Conservation (phyloP, 2,329 filamentous ascomycete genomes). For the Penicillium brasilianum region DNA sequence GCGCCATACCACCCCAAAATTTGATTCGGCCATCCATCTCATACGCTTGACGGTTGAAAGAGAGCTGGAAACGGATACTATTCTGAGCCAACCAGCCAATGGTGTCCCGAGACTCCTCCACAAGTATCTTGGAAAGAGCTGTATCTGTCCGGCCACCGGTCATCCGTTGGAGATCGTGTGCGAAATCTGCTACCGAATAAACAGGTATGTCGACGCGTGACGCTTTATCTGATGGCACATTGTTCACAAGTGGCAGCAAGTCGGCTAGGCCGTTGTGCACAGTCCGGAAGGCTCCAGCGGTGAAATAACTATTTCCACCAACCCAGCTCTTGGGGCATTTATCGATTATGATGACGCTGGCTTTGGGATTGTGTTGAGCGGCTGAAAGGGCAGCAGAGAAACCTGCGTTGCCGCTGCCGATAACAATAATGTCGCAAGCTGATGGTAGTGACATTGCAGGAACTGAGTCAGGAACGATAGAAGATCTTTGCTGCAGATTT, state of each 20-base stretch:
- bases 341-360: slow-evolving; percentile 61
- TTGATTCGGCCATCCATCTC: slow-evolving; percentile 64
- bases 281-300: slow-evolving; percentile 67
- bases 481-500: too few relatives aligned
- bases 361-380: slow-evolving; percentile 46
- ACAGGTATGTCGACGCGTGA: slow-evolving; percentile 62
- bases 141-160: slow-evolving; percentile 60
- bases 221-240: slow-evolving; percentile 55
- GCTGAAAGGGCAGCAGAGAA: slow-evolving; percentile 65
- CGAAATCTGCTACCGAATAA: slow-evolving; percentile 62
- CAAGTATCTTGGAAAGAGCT: slow-evolving; percentile 54
- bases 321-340: slow-evolving; percentile 64
- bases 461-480: too few relatives aligned
- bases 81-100: slow-evolving; percentile 62
- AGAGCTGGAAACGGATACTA: slow-evolving; percentile 64
- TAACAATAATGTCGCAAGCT: slow-evolving; percentile 52
- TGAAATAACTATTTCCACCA: slow-evolving; percentile 69
- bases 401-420: slow-evolving; percentile 69
- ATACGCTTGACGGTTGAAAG: slow-evolving; percentile 70
- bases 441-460: too few relatives aligned
- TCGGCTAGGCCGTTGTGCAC: slow-evolving; percentile 61
- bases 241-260: slow-evolving; percentile 66
- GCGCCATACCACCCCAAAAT: slow-evolving; percentile 70
- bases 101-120: slow-evolving; percentile 57
- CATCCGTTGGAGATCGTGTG: slow-evolving; percentile 61